phyloP scores from a whole-genome alignment of 2,329 filamentous ascomycete species.

The Byssothecium circinans region DNA sequence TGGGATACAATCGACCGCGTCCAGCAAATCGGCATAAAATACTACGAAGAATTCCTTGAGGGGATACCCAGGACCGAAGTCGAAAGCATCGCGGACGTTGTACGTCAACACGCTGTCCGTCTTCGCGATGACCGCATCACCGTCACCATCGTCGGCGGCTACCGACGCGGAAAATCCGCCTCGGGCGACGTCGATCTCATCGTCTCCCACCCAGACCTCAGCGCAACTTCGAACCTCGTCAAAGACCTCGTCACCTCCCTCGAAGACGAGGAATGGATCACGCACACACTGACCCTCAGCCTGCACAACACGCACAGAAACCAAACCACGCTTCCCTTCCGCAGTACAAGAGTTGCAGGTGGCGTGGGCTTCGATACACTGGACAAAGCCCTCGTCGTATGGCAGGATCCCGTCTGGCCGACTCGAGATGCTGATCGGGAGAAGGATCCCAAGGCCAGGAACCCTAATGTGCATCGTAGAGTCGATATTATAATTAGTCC shows the following conservation, averaged over 20 bases:
- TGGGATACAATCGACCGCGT: conserved; percentile 75
- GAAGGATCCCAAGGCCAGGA: conserved; percentile 52
- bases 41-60: conserved; percentile 78
- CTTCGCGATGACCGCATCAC: conserved; percentile 60
- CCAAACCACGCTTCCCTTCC: conserved; percentile 64
- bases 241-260: conserved; percentile 70
- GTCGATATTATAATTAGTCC: conserved; percentile 92
- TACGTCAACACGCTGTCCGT: conserved; percentile 67
- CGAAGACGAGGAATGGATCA: conserved; percentile 71
- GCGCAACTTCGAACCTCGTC: conserved; percentile 69
- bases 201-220: conserved; percentile 74
- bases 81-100: conserved; percentile 64
- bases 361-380: conserved; percentile 77
- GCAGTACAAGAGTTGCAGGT: conserved; percentile 44
- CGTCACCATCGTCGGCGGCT: conserved; percentile 73
- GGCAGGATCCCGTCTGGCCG: conserved; percentile 68
- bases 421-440: conserved; percentile 41
- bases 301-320: conserved; percentile 71
- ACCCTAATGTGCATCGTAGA: conserved; percentile 74
- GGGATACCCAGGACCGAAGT: conserved; percentile 75
- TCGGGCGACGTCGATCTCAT: conserved; percentile 86
- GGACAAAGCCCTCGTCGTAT: conserved; percentile 90
- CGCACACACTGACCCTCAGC: conserved; percentile 75
- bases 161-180: conserved; percentile 72
- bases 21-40: conserved; percentile 93